Base-by-base conservation (phyloP, 768 basidiomycete genomes). In the Solioccasus polychromus region DNA sequence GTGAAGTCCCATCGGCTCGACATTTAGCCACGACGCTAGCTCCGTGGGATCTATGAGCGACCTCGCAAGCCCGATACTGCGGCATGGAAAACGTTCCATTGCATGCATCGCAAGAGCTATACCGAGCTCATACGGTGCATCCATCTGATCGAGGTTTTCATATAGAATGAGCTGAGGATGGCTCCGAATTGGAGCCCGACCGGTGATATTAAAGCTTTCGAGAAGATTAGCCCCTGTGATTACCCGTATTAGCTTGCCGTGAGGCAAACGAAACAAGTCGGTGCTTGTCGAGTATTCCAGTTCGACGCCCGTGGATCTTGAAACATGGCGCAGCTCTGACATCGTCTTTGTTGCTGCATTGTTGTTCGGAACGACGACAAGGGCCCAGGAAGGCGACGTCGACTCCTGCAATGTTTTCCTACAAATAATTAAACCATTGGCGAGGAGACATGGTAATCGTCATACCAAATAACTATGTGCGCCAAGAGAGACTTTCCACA, bases 81-180 rank as follows among this genome's bases (percentile, higher is more conserved):
- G 82, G 5, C 82, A 80, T 1, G 80, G 75, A 17, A 68, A 70
- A 2, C 74, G 68, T 55, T 85, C 82, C 5, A 82, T 80, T 10
- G 79, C 74, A 35, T 82, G 76, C 17, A 84, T 77, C 7, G 91
- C 72, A 7, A 87, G 69, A 3, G 92, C 80, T n/a, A 95, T 60
- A 5, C 76, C 80, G 4, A 96, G 75, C 61, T 99, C 96, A 67
- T 94, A 96, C 2, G 69, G 66, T 15, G 82, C 68, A 60, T 92
- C 83, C 44, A 99, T 72, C 24, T 88, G 79, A 55, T 98, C 89
- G 15, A 99, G 69, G 55, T 86, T 84, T 51, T 97, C 93, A 49
- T 87, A 85, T 4, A 98, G 59, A 25, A 94, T 79, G 26, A 95
- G 62, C 51, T 76, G 70, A 18, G 92, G 72, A 34, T 71, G 71